Percentiles rank a stretch among this genome's conserved stretches.
These are phyloP conservation scores for Colletotrichum agaves DNA, from an alignment of 2,329 filamentous ascomycete species.

Conservation along the genomic window DNA sequence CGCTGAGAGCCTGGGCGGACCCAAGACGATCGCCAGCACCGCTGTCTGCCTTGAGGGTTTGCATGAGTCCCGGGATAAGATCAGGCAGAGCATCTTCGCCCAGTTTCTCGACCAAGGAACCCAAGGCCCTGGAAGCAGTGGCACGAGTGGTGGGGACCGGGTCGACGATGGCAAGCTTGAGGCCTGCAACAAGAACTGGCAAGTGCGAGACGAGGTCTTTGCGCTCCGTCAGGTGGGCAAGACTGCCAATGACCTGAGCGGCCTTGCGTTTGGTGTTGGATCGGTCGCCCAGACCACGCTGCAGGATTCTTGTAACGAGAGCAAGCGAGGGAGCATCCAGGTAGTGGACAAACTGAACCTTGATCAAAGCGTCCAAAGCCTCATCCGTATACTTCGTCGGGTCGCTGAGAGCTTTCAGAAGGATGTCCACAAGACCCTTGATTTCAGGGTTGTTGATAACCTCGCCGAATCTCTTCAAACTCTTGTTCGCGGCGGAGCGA, in stretches of 20 bases:
- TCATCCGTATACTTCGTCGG: slow-evolving; percentile 97
- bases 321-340: slow-evolving; percentile 97
- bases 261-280: slow-evolving; percentile 97
- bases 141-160: slow-evolving; percentile 96
- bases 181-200: slow-evolving; percentile 89
- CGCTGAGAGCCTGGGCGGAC: slow-evolving; percentile 94
- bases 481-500: slow-evolving; percentile 89
- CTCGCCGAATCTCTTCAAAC: slow-evolving; percentile 96
- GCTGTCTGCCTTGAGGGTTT: slow-evolving; percentile 96
- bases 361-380: slow-evolving; percentile 92
- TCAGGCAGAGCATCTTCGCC: slow-evolving; percentile 97
- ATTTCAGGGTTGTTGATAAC: slow-evolving; percentile 99
- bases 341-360: slow-evolving; percentile 98
- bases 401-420: slow-evolving; percentile 96
- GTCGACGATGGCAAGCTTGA: slow-evolving; percentile 90
- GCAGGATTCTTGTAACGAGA: slow-evolving; percentile 92
- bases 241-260: slow-evolving; percentile 95
- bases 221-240: slow-evolving; percentile 95
- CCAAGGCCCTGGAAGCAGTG: slow-evolving; percentile 93
- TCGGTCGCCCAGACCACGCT: slow-evolving; percentile 89
- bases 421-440: slow-evolving; percentile 88
- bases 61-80: slow-evolving; percentile 96
- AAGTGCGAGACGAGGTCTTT: slow-evolving; percentile 93
- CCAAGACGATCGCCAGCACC: slow-evolving; percentile 95
- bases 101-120: slow-evolving; percentile 96